A percentile compares a stretch with the other conserved stretches of the same genome.
phyloP scores from a whole-genome alignment of 345 rosid genomes.

The Heritiera fomes region DNA sequence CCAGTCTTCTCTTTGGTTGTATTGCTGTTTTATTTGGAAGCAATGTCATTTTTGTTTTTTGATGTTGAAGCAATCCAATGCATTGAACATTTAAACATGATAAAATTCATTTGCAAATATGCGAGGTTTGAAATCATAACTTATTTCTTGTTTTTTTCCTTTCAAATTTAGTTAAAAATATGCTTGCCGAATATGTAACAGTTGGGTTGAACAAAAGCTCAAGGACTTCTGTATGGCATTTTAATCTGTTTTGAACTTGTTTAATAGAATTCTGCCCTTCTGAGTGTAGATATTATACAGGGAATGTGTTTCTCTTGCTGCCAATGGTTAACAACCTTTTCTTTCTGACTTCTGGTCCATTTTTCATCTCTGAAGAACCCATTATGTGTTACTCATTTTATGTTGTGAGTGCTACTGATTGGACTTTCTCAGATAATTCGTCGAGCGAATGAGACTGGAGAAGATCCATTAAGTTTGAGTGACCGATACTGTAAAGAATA shows the following conservation, averaged over 20 bases:
- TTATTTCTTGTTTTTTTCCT: background rate
- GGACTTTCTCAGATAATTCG: constrained; percentile 57
- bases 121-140: background rate
- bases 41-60: background rate
- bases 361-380: background rate
- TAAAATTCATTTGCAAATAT: background rate
- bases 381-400: background rate
- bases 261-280: background rate
- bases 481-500: constrained; percentile 73
- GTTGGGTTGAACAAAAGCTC: background rate
- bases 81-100: background rate
- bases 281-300: background rate
- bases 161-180: constrained; percentile 1
- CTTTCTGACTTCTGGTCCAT: background rate
- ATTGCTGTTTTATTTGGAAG: background rate
- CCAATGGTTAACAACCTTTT: background rate
- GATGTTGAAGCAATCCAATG: background rate
- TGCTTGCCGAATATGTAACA: background rate
- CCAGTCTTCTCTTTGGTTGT: background rate
- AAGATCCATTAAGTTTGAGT: constrained; percentile 63
- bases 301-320: background rate
- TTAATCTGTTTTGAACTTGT: background rate
- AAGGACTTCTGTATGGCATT: background rate
- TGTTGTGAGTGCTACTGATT: constrained; percentile 7
- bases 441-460: constrained; percentile 62